A percentile compares a stretch with the other conserved stretches of the same genome.
These are phyloP conservation scores for Exophiala sideris DNA, from an alignment of 2,329 filamentous ascomycete species.

Conservation along the genomic window DNA sequence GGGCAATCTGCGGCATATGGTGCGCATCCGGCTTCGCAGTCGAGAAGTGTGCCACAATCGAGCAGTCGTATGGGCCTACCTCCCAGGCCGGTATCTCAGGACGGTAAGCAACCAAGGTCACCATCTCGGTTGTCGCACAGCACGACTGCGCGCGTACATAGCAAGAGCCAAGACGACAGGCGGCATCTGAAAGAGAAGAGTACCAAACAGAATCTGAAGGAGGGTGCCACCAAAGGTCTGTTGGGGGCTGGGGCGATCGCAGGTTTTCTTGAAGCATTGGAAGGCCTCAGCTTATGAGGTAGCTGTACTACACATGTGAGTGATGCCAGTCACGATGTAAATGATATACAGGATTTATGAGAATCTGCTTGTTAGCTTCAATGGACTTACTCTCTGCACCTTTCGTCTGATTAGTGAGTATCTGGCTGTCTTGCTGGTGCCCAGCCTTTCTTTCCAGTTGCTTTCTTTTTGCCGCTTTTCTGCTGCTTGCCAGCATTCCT, in stretches of 20 bases:
- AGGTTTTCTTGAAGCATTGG: slow-evolving; percentile 40
- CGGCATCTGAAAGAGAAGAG: slow-evolving; percentile 21
- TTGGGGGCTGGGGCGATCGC: slow-evolving; percentile 38
- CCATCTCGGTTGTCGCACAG: slow-evolving; percentile 25
- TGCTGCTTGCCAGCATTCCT: too few species aligned
- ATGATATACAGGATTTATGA: slow-evolving; percentile 3
- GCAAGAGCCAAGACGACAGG: slow-evolving; percentile 14
- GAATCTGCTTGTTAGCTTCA: not conserved
- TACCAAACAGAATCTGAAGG: slow-evolving; percentile 31
- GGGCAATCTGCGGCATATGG: slow-evolving; percentile 1
- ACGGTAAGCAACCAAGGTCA: slow-evolving; percentile 25
- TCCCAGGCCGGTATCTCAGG: slow-evolving; percentile 23
- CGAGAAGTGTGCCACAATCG: slow-evolving; percentile 14
- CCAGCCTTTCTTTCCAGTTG: too few species aligned
- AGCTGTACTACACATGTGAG: not conserved
- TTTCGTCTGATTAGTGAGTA: too few species aligned
- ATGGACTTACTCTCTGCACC: too few species aligned
- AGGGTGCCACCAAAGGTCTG: slow-evolving; percentile 36
- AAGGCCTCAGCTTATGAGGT: slow-evolving; percentile 31
- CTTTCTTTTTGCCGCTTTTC: too few species aligned
- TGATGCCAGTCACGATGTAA: slow-evolving; percentile 9
- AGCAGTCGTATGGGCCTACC: slow-evolving; percentile 12
- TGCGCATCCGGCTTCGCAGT: slow-evolving; percentile 3
- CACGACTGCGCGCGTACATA: slow-evolving; percentile 8
- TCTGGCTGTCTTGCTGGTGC: too few species aligned